Evolutionary conservation across 2,329 filamentous ascomycete species (phyloP), one percentile per base, ranked within the genome.

Genomic region (Aspergillus sp.): DNA sequence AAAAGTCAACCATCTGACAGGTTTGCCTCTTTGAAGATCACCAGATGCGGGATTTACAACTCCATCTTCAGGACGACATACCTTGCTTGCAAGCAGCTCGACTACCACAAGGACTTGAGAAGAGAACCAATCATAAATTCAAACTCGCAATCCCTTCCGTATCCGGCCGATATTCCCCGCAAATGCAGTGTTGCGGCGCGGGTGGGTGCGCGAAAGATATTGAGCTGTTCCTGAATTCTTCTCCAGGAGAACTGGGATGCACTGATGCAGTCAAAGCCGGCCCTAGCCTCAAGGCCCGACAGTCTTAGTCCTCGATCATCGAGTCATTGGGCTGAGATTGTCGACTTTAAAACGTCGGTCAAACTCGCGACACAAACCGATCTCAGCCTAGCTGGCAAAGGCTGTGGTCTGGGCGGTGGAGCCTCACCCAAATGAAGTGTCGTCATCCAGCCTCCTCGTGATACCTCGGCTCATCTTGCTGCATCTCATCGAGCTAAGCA

Each of bases 391-490:
- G 57, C 41, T n/a, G 22, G 50, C 13, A 47, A 47, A 41, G 38
- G 11, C 41, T 28, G 48, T 58, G 38, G 58, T 56, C 58, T 60
- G 47, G 58, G 54, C 57, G 23, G 57, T 60, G 57, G 51, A 54
- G 45, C 51, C 57, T 59, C 50, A 48, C 17, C 25, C 45, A 60
- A 56, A 61, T 34, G 47, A 47, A 52, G 28, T 52, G 23, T 46
- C 53, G 25, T 57, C 25, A 31, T 19, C 34, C n/a, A 23, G 11
- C n/a, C 41, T 34, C 25, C 61, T 57, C 41, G 61, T 63, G 61
- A 63, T 60, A 63, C 61, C 61, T 63, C 61, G 61, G 61, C 54
- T 57, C 11, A 52, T 57, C 51, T 57, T 13, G 38, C 38, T 43
- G 22, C 22, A 15, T 23, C 9, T 17, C 25, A 41, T 23, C 28